These are phyloP conservation scores for Alternaria triticimaculans DNA, from an alignment of 2,329 filamentous ascomycete species.

Conservation along the genomic window DNA sequence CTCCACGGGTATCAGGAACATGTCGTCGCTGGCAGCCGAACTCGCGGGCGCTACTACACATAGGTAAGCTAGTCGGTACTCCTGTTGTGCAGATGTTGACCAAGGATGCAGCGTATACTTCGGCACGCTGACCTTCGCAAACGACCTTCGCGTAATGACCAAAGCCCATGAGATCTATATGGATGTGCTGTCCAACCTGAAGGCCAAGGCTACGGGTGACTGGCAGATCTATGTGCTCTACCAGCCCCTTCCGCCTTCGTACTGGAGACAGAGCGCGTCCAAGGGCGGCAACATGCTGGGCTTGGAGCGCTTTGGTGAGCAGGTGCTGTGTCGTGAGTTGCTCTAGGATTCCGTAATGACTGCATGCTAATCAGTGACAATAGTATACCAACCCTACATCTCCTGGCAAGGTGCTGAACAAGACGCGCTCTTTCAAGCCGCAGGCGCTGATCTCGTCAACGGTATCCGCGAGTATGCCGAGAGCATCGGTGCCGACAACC, in stretches of 20 bases:
- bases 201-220: slow-evolving; percentile 35
- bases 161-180: slow-evolving; percentile 51
- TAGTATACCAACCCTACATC: slow-evolving; percentile 31
- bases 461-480: slow-evolving; percentile 23
- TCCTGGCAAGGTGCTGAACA: slow-evolving; percentile 30
- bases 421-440: slow-evolving; percentile 25
- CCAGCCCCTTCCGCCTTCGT: slow-evolving; percentile 51
- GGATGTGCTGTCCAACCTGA: slow-evolving; percentile 45
- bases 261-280: slow-evolving; percentile 41
- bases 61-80: slow-evolving; percentile 8
- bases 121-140: slow-evolving; percentile 39
- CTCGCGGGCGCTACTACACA: slow-evolving; percentile 20
- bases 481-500: slow-evolving; percentile 29
- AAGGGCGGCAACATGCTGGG: slow-evolving; percentile 53
- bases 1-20: slow-evolving; percentile 30
- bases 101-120: slow-evolving; percentile 20
- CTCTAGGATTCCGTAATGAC: too few species aligned
- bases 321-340: slow-evolving; percentile 29
- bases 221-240: slow-evolving; percentile 45
- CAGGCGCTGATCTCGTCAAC: slow-evolving; percentile 22
- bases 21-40: slow-evolving; percentile 32
- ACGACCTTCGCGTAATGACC: slow-evolving; percentile 45
- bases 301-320: slow-evolving; percentile 34
- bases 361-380: not conserved
- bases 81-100: not conserved